Evolutionary conservation across 805 yeast species (phyloP).

Genomic region (Kodamaea lidongshanica): DNA sequence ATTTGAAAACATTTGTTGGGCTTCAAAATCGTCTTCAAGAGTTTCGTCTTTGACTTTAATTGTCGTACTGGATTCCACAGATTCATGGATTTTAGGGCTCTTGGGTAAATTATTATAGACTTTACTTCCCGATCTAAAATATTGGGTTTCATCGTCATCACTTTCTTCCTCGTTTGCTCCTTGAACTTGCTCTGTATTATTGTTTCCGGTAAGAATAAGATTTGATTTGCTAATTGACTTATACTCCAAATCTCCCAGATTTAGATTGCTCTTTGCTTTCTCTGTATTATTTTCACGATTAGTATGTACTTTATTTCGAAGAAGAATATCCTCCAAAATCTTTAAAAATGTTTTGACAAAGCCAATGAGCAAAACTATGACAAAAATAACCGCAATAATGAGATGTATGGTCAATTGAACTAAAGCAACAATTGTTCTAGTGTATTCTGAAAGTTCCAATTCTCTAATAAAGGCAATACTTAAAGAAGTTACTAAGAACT

Average conservation of each 20-base stretch:
- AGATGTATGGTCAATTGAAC: conserved; percentile 38
- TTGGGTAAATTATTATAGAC: too few relatives aligned
- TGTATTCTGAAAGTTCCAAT: conserved; percentile 30
- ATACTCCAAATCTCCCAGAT: too few relatives aligned
- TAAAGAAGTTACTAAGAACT: conserved; percentile 33
- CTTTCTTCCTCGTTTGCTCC: conserved; percentile 8
- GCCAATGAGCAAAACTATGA: conserved; percentile 25
- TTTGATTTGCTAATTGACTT: too few relatives aligned
- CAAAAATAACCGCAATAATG: conserved; percentile 24
- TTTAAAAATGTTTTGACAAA: conserved; percentile 21
- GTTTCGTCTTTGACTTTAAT: too few relatives aligned
- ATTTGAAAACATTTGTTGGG: conserved; percentile 9
- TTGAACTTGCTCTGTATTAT: neutral
- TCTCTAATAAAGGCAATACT: conserved; percentile 38
- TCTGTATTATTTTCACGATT: conserved; percentile 1
- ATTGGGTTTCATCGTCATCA: conserved; percentile 12
- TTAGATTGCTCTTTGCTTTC: too few relatives aligned
- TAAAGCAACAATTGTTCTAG: conserved; percentile 39
- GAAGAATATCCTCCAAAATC: conserved; percentile 11
- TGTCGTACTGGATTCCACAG: too few relatives aligned
- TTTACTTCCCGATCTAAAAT: conserved; percentile 14
- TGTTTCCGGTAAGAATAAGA: neutral
- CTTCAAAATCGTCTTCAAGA: conserved; percentile 3
- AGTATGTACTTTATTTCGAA: conserved; percentile 8
- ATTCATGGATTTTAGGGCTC: too few relatives aligned